A percentile compares a stretch with the other conserved stretches of the same genome.
Evolutionary conservation across 257 asterid species (phyloP).

Genomic region (Rubia yunnanensis): DNA sequence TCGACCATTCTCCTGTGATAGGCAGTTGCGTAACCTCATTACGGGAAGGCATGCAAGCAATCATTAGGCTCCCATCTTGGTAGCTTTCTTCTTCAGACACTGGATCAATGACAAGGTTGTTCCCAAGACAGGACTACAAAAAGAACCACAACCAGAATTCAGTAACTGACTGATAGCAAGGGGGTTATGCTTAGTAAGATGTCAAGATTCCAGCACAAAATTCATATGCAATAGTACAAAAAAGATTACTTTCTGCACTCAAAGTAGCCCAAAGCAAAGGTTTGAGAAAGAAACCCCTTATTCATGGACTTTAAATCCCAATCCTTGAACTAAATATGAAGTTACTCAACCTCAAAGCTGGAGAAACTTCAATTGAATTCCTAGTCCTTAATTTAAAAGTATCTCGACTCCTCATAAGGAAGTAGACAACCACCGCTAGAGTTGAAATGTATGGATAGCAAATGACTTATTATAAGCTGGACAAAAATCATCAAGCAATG

Average conservation of each 20-base stretch:
- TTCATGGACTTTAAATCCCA: not conserved
- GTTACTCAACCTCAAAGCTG: not conserved
- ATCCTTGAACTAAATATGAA: not conserved
- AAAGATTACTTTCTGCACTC: not conserved
- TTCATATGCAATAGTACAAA: too few species aligned
- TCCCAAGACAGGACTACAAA: conserved; percentile 62
- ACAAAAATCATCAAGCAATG: not conserved
- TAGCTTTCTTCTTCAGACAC: conserved; percentile 72
- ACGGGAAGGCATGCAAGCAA: conserved; percentile 83
- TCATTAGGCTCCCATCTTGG: conserved; percentile 71
- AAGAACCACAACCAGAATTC: not conserved
- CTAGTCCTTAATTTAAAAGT: not conserved
- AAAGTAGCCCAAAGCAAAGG: not conserved
- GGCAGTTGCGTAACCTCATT: conserved; percentile 83
- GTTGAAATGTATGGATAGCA: not conserved
- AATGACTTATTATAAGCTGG: not conserved
- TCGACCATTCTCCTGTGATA: conserved; percentile 88
- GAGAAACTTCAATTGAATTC: not conserved
- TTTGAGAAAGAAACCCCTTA: not conserved
- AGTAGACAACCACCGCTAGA: not conserved
- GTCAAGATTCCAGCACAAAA: not conserved
- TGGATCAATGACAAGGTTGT: conserved; percentile 77
- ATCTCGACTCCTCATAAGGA: not conserved
- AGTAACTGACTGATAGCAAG: not conserved
- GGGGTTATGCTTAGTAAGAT: not conserved